Evolutionary conservation across 2,329 filamentous ascomycete genomes (phyloP).

Genomic region (Fusarium phyllophilum): DNA sequence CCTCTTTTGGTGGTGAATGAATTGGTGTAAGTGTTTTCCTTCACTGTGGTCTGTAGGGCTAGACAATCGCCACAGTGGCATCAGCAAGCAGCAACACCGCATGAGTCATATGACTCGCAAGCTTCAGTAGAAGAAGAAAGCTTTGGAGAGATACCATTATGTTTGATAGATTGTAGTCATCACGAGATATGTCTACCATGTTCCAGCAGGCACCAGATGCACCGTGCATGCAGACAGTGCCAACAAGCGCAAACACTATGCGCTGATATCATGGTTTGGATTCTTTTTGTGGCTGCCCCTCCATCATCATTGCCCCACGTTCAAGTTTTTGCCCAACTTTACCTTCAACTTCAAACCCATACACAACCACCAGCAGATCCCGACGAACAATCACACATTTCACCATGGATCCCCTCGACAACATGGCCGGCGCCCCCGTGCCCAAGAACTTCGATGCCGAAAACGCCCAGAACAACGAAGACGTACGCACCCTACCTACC

Average conservation of each 20-base stretch:
- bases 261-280: slow-evolving; percentile 44
- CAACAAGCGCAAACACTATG: slow-evolving; percentile 39
- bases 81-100: not conserved
- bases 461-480: slow-evolving; percentile 64
- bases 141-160: not conserved
- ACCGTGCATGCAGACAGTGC: slow-evolving; percentile 23
- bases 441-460: slow-evolving; percentile 70
- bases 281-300: slow-evolving; percentile 41
- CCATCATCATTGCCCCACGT: slow-evolving; percentile 46
- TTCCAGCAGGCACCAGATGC: slow-evolving; percentile 31
- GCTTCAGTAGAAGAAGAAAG: not conserved
- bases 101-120: not conserved
- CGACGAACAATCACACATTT: not conserved
- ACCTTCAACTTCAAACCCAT: slow-evolving; percentile 8
- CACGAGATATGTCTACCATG: not conserved
- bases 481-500: slow-evolving; percentile 54
- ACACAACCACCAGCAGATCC: not conserved
- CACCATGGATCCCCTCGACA: slow-evolving; percentile 53
- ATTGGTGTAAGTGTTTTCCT: not conserved
- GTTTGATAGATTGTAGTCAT: not conserved
- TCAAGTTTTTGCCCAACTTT: slow-evolving; percentile 42
- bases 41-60: not conserved
- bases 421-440: slow-evolving; percentile 50
- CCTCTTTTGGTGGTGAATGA: not conserved
- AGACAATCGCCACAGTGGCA: not conserved